Conservation (phyloP, 2,329 filamentous ascomycete species). For the Mycosphaerella sp. region DNA sequence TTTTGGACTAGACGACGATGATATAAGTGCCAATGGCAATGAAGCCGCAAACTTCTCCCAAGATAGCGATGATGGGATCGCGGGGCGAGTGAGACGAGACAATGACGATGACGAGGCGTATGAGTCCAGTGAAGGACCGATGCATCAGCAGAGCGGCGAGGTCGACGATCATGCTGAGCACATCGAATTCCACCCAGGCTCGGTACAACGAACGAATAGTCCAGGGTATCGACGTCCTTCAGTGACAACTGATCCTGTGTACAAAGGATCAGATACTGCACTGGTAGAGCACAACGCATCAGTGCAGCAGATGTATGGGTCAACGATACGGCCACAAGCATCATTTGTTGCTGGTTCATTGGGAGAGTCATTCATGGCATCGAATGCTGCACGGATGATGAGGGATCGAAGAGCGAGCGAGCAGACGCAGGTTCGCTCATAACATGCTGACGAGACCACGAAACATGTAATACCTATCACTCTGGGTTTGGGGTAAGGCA, state of each 20-base stretch:
- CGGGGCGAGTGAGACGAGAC: slow-evolving; percentile 12
- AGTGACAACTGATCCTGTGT: slow-evolving; percentile 29
- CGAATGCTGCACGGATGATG: slow-evolving; percentile 31
- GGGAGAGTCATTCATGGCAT: slow-evolving; percentile 34
- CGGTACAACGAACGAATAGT: slow-evolving; percentile 29
- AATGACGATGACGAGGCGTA: slow-evolving; percentile 18
- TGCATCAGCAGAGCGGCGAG: slow-evolving; percentile 14
- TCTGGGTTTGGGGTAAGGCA: neutral
- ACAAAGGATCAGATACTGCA: slow-evolving; percentile 23
- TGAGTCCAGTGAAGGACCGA: slow-evolving; percentile 18
- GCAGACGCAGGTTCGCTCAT: slow-evolving; percentile 9
- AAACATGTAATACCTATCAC: neutral
- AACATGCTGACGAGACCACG: neutral
- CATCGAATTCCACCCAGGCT: slow-evolving; percentile 24
- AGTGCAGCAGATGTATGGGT: slow-evolving; percentile 26
- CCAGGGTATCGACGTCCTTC: slow-evolving; percentile 34
- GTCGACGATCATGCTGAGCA: slow-evolving; percentile 19
- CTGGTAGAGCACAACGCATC: slow-evolving; percentile 23
- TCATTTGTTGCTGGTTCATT: slow-evolving; percentile 29
- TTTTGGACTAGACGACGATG: slow-evolving; percentile 28
- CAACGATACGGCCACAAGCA: slow-evolving; percentile 19
- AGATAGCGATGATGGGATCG: slow-evolving; percentile 15
- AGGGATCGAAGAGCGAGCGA: slow-evolving; percentile 14
- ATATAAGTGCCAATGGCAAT: slow-evolving; percentile 4
- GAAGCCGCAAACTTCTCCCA: slow-evolving; percentile 1